Percentiles rank a stretch among this genome's conserved stretches.
phyloP scores from a whole-genome alignment of 129 eudicot genomes.

The Logfia minima region DNA sequence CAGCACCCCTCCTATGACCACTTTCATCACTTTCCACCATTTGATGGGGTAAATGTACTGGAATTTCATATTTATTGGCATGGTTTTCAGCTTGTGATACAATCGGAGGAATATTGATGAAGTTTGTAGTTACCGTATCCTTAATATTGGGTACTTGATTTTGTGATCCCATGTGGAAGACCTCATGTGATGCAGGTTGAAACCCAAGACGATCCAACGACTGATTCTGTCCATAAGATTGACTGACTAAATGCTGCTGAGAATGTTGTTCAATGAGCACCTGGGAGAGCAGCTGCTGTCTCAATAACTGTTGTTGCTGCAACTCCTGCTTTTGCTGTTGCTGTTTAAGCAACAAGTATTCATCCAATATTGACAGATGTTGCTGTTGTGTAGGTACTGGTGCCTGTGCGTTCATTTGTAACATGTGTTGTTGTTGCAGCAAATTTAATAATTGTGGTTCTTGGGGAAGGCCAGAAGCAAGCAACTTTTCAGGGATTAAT shows the following conservation, averaged over 20 bases:
- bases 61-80: not conserved
- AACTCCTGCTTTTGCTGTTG: conserved; percentile 30
- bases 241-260: conserved; percentile 50
- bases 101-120: conserved; percentile 38
- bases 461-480: conserved; percentile 64
- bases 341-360: conserved; percentile 65
- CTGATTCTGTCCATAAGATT: conserved; percentile 50
- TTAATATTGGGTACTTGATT: conserved; percentile 40
- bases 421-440: conserved; percentile 66
- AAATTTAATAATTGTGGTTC: conserved; percentile 61
- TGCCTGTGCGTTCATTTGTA: conserved; percentile 68
- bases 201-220: conserved; percentile 43
- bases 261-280: conserved; percentile 54
- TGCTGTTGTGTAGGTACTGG: conserved; percentile 60
- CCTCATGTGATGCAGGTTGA: conserved; percentile 39
- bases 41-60: conserved; percentile 68
- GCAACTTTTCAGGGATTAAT: conserved; percentile 55
- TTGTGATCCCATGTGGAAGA: conserved; percentile 55
- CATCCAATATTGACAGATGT: conserved; percentile 67
- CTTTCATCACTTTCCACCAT: conserved; percentile 41
- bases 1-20: conserved; percentile 27
- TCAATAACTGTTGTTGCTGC: conserved; percentile 41
- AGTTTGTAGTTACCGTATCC: conserved; percentile 32
- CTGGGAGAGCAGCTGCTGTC: conserved; percentile 75
- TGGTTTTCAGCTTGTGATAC: conserved; percentile 25